Percentiles rank a stretch among this genome's conserved stretches.
phyloP scores from a whole-genome alignment of 495 filamentous ascomycete species.

The Cercophora samala region DNA sequence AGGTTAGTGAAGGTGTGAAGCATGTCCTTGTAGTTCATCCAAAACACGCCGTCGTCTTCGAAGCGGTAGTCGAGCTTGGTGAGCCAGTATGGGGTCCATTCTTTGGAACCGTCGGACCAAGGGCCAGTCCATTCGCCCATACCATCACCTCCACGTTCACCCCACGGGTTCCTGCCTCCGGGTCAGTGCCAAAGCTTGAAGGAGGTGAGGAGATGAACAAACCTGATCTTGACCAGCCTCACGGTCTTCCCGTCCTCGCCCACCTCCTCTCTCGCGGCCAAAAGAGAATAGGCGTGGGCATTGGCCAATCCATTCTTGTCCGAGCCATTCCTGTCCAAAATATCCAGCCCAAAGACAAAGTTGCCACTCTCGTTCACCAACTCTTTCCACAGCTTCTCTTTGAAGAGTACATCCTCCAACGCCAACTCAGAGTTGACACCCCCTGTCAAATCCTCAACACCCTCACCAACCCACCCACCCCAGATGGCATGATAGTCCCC shows the following conservation, averaged over 20 bases:
- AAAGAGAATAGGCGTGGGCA: slow-evolving; percentile 85
- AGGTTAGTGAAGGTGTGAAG: slow-evolving; percentile 78
- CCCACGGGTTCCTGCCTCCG: slow-evolving; percentile 70
- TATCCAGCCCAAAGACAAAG: slow-evolving; percentile 79
- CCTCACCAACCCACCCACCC: slow-evolving; percentile 83
- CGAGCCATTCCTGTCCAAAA: slow-evolving; percentile 46
- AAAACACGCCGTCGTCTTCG: slow-evolving; percentile 78
- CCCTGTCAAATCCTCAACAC: slow-evolving; percentile 88
- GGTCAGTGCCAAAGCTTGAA: background rate
- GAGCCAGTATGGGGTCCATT: slow-evolving; percentile 92
- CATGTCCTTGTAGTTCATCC: slow-evolving; percentile 73
- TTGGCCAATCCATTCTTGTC: slow-evolving; percentile 66
- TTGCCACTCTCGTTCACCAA: slow-evolving; percentile 79
- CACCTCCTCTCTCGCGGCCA: slow-evolving; percentile 73
- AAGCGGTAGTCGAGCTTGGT: slow-evolving; percentile 73
- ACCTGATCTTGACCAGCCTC: slow-evolving; percentile 65
- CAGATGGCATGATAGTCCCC: slow-evolving; percentile 81
- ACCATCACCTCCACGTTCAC: slow-evolving; percentile 36
- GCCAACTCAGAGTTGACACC: slow-evolving; percentile 81
- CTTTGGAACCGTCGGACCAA: slow-evolving; percentile 87
- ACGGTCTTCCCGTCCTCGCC: slow-evolving; percentile 42
- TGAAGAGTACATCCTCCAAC: slow-evolving; percentile 79
- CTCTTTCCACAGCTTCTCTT: slow-evolving; percentile 83
- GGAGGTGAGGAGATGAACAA: background rate
- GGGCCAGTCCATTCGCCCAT: slow-evolving; percentile 72